phyloP scores from a whole-genome alignment of 2,329 filamentous ascomycete species.

The Scedosporium apiospermum region DNA sequence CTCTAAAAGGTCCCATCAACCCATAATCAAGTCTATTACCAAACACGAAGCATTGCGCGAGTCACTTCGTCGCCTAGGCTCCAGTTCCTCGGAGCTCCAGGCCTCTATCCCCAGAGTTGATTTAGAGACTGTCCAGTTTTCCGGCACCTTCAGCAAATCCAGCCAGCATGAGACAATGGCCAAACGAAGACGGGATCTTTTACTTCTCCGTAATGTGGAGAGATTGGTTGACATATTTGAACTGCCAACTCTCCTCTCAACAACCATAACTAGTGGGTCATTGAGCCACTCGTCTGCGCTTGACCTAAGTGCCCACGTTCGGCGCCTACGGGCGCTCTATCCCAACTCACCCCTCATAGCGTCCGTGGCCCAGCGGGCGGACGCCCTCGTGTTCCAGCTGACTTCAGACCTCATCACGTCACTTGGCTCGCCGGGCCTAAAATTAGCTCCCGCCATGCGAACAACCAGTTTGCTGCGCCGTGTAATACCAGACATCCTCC shows the following conservation, averaged over 20 bases:
- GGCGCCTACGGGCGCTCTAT: conserved; percentile 73
- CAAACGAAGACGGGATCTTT: conserved; percentile 66
- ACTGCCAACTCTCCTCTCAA: conserved; percentile 74
- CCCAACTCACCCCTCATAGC: conserved; percentile 66
- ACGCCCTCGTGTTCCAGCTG: conserved; percentile 81
- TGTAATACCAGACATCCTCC: conserved; percentile 60
- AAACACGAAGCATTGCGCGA: conserved; percentile 64
- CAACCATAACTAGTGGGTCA: conserved; percentile 56
- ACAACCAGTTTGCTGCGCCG: conserved; percentile 86
- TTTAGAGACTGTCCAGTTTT: conserved; percentile 67
- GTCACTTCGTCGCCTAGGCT: conserved; percentile 62
- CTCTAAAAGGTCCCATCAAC: conserved; percentile 80
- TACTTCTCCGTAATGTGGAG: conserved; percentile 79
- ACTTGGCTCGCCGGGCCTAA: conserved; percentile 68
- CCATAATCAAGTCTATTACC: conserved; percentile 71
- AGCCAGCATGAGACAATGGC: conserved; percentile 61
- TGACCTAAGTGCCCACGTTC: conserved; percentile 89
- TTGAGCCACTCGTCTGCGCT: conserved; percentile 82
- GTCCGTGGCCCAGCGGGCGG: conserved; percentile 67
- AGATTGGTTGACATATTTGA: conserved; percentile 85
- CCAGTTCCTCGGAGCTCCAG: conserved; percentile 57
- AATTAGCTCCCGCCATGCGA: conserved; percentile 81
- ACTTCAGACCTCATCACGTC: conserved; percentile 72
- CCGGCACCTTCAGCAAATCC: conserved; percentile 69
- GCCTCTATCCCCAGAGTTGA: conserved; percentile 71